These are phyloP conservation scores for Paramecium octaurelia DNA, from an alignment of 73 alveolate genomes.

Conservation along the genomic window DNA sequence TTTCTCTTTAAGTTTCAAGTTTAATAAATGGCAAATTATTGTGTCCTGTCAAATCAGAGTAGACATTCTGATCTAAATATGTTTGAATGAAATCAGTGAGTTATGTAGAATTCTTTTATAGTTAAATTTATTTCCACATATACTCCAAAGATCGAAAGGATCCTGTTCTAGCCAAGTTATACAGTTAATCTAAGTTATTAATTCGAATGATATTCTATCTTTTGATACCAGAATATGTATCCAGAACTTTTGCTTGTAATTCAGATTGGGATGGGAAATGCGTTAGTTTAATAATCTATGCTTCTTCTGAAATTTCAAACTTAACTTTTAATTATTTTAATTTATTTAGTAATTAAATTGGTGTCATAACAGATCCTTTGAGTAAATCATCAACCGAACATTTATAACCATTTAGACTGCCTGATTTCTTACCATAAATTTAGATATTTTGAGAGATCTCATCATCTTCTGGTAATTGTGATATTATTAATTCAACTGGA, in stretches of 20 bases:
- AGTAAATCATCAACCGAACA: constrained; percentile 13
- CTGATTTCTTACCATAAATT: constrained; percentile 21
- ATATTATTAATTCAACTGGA: neutral
- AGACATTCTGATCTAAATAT: neutral
- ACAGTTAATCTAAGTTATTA: constrained; percentile 6
- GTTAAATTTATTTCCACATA: constrained; percentile 33
- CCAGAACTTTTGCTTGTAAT: constrained; percentile 5
- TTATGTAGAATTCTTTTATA: neutral
- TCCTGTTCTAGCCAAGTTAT: neutral
- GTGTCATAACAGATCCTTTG: neutral
- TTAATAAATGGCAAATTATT: neutral
- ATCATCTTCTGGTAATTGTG: constrained; percentile 22
- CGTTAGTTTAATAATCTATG: neutral
- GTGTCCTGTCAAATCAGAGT: neutral
- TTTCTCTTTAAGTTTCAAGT: constrained; percentile 44
- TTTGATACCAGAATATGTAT: neutral
- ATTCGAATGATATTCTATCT: neutral
- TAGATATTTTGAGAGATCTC: neutral
- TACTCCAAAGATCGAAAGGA: constrained; percentile 22
- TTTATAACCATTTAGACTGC: neutral
- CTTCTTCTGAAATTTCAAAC: constrained; percentile 8
- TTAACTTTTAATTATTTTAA: neutral
- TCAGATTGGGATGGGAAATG: constrained; percentile 21
- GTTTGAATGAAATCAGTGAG: neutral
- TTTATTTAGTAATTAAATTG: neutral